Percentiles rank a stretch among this genome's conserved stretches.
phyloP scores from a whole-genome alignment of 345 rosid genomes.

The Passiflora organensis region DNA sequence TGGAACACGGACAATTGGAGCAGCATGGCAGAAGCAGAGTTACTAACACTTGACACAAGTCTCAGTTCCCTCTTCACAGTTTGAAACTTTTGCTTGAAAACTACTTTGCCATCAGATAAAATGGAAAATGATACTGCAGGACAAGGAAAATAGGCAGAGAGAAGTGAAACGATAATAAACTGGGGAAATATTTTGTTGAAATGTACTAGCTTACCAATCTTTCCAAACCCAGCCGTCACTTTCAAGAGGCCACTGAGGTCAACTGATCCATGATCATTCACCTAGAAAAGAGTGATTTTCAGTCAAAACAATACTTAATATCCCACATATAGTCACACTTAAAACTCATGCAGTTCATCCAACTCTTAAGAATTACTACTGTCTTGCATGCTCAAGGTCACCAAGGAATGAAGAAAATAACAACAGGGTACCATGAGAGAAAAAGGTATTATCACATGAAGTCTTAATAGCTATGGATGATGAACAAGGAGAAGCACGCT shows the following conservation, averaged over 20 bases:
- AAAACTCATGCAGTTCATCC: neutral
- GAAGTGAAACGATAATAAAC: too few species aligned
- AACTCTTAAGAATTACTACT: too few species aligned
- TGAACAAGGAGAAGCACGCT: too few species aligned
- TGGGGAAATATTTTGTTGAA: too few species aligned
- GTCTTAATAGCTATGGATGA: too few species aligned
- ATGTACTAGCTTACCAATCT: constrained; percentile 32
- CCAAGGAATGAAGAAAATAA: too few species aligned
- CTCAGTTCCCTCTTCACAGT: constrained; percentile 43
- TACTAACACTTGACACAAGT: constrained; percentile 35
- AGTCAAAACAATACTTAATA: neutral
- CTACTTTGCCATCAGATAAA: constrained; percentile 16
- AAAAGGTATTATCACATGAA: too few species aligned
- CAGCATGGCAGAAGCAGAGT: neutral
- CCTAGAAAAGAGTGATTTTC: constrained; percentile 29
- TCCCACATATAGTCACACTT: neutral
- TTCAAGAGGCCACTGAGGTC: constrained; percentile 54
- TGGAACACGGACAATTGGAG: neutral
- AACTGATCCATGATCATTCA: constrained; percentile 45
- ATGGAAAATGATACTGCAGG: constrained; percentile 42
- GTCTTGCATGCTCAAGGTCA: too few species aligned
- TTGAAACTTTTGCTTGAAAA: constrained; percentile 37
- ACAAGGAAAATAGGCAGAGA: neutral
- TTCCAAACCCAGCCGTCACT: constrained; percentile 56
- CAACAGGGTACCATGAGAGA: too few species aligned